These are phyloP conservation scores for Citrus trifoliata DNA, from an alignment of 345 rosid species.

Conservation along the genomic window DNA sequence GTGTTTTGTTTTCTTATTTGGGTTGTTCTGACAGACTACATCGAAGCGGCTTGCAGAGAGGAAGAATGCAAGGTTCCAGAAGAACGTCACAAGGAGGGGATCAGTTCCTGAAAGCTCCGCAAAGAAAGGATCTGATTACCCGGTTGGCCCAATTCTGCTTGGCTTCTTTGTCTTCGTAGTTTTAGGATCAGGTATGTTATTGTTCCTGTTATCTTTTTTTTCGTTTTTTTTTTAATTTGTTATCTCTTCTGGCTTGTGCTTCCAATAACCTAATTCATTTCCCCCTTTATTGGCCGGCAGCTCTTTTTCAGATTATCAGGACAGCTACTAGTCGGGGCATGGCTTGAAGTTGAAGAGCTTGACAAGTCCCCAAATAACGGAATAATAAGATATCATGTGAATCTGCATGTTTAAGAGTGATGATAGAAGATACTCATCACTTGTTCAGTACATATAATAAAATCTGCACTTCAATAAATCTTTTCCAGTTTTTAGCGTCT, in stretches of 20 bases:
- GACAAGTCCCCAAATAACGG: not conserved
- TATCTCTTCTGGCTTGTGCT: not conserved
- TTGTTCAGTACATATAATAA: not conserved
- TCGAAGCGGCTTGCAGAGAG: slow-evolving; percentile 35
- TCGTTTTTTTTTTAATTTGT: not conserved
- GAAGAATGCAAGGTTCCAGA: slow-evolving; percentile 32
- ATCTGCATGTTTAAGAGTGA: not conserved
- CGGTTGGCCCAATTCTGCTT: slow-evolving; percentile 34
- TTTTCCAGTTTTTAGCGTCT: not conserved
- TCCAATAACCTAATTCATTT: not conserved
- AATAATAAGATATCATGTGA: not conserved
- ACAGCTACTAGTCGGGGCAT: slow-evolving; percentile 22
- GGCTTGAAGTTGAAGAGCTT: slow-evolving; percentile 1
- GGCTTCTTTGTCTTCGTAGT: slow-evolving; percentile 38
- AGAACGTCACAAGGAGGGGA: slow-evolving; percentile 37
- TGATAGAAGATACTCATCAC: not conserved
- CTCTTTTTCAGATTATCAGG: slow-evolving; percentile 38
- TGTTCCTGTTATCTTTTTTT: not conserved
- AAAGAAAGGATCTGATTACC: slow-evolving; percentile 32
- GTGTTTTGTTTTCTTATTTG: too few species aligned
- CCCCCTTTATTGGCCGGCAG: slow-evolving; percentile 10
- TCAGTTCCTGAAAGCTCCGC: slow-evolving; percentile 19
- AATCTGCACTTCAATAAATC: not conserved
- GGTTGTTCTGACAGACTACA: slow-evolving; percentile 17
- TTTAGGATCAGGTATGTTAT: slow-evolving; percentile 33